These are phyloP conservation scores for Thraustochytrium striatum DNA, from an alignment of 352 stramenopile species.

Conservation along the genomic window DNA sequence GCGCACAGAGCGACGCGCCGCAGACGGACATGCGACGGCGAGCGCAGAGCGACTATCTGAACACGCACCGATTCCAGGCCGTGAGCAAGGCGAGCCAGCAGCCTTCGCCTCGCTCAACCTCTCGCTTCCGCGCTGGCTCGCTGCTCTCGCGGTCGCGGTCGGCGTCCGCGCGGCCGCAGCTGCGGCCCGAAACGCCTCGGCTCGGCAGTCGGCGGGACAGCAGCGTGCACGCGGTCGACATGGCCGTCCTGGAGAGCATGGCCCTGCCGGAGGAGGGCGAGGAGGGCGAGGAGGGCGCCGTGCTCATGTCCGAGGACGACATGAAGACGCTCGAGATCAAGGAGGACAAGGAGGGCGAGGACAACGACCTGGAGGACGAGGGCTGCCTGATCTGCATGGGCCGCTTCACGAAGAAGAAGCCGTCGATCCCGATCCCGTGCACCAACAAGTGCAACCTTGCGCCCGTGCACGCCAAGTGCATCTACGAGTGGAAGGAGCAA, in stretches of 20 bases:
- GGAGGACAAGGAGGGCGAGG: background rate
- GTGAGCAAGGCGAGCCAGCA: too few species aligned
- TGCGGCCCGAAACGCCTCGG: background rate
- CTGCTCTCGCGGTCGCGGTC: too few species aligned
- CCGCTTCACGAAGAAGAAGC: slow-evolving; percentile 35
- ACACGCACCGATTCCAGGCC: too few species aligned
- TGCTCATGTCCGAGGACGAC: background rate
- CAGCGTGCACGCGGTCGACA: slow-evolving; percentile 36
- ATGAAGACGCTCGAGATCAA: background rate
- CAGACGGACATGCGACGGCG: too few species aligned
- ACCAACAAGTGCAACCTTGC: slow-evolving; percentile 26
- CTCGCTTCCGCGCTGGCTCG: too few species aligned
- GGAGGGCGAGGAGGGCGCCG: background rate
- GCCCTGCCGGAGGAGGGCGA: background rate
- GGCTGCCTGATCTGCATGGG: slow-evolving; percentile 43
- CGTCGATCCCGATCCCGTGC: slow-evolving; percentile 29
- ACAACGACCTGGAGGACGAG: slow-evolving; percentile 18
- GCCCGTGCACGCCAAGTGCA: slow-evolving; percentile 47
- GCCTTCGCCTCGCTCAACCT: too few species aligned
- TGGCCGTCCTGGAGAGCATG: slow-evolving; percentile 28
- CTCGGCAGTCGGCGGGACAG: background rate
- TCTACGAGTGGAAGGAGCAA: slow-evolving; percentile 49
- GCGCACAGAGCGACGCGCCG: too few species aligned
- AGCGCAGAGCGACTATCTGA: too few species aligned
- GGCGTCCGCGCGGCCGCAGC: too few species aligned